Base-by-base conservation (phyloP, 139 green algal genomes). In the Zygnema circumcarinatum region DNA sequence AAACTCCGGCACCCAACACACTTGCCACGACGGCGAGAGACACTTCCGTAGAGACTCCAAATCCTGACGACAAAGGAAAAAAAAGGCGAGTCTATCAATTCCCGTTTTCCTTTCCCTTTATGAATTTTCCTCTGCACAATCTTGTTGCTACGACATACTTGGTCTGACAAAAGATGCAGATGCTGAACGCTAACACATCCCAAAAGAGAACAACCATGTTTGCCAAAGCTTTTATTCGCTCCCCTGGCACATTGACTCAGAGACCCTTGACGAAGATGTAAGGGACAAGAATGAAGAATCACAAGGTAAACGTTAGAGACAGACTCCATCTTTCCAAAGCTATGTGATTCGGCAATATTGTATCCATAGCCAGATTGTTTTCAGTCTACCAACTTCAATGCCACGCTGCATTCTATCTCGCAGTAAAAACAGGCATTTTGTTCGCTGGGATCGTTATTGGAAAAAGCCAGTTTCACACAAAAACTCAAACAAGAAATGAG, bases 1-100 rank as follows among this genome's bases (percentile, higher is more conserved):
- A 85, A 1, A 94, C 87, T 7, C 91, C 91, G 32, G 38, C 76
- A 16, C 75, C 68, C 7, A 94, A 35, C 36, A 91, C 72, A 1
- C 32, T 38, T 2, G 32, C 67, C 7, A 94, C 87, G 2, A 93
- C 75, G 1, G 52, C 85, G 31, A 94, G 78, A 21, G 91, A 93
- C 3, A 38, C 38, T 20, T 85, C 76, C 22, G 86, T 93, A 22
- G 88, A 33, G 1, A 94, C 41, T 29, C 84, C 72, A 22, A 86
- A 11, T 3, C 83, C 83, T 88, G 83, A 22, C 7, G 76, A 21
- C 62, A 2, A 20, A 88, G 75, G 32, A 25, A 88, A 0, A 86
- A 85, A 87, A 75, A 80, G 29, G n/a, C n/a, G 31, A 29, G 36
- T 25, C n/a, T n/a, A n/a, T 83, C 31, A 85, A 53, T 21, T 69